Base-by-base conservation (phyloP, 1,139 yeast species). In the Geotrichum cucujoidarum region DNA sequence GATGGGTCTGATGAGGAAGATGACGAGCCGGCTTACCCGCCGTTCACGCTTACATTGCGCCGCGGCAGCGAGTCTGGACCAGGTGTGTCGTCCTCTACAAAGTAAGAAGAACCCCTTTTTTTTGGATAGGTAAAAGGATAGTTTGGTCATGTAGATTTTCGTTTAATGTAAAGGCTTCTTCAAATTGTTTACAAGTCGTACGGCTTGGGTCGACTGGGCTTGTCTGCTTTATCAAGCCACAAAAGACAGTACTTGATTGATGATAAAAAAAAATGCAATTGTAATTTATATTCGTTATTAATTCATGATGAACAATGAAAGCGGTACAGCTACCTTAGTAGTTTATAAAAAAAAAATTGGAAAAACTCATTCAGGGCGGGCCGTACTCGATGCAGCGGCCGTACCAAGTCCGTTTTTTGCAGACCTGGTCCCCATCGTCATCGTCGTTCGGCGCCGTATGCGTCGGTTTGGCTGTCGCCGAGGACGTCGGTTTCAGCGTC, bases 1-100 rank as follows among this genome's bases (percentile, higher is more conserved):
- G 49, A 44, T 4, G 33, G 33, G 30, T 78, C 73, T 40, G 78
- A 71, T 32, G 81, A 63, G 33, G 61, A 60, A 17, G 63, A 57
- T 17, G 57, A 52, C n/a, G 58, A 52, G 32, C 48, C 49, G 33
- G 50, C 45, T 13, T 43, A 50, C 8, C 52, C 49, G 41, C 57
- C 59, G 8, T 52, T 59, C 47, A 52, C 58, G n/a, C 47, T 58
- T 34, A 39, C 53, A n/a, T 39, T 49, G 42, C 41, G 41, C 21
- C 41, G 40, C 18, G 40, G 40, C 8, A 36, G 40, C 21, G 40
- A 8, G 8, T 22, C 40, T 21, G 40, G 40, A n/a, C 40, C 29
- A 13, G 14, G 22, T 13, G 30, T 36, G 8, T 24, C 27, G 6
- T 36, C 40, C 6, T 36, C 40, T 13, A 36, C 20, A 29, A 21